Conservation (phyloP, 2,329 filamentous ascomycete genomes). For the Neocucurbitaria cava region DNA sequence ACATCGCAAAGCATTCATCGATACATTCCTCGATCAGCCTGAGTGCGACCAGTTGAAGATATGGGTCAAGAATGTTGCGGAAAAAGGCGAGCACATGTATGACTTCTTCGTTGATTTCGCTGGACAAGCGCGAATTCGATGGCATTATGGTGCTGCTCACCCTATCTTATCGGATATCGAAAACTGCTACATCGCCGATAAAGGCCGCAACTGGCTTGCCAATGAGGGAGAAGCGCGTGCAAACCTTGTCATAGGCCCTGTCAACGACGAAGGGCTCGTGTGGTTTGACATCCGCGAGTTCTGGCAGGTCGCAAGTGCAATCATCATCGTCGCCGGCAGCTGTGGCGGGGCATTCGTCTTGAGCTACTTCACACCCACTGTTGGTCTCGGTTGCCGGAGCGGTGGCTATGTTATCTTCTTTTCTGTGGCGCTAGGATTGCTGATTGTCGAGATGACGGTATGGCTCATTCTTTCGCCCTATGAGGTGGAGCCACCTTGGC, state of each 20-base stretch:
- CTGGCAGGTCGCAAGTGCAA: conserved; percentile 50
- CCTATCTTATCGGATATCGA: conserved; percentile 54
- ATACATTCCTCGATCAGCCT: conserved; percentile 30
- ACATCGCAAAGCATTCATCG: conserved; percentile 37
- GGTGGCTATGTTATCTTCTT: conserved; percentile 56
- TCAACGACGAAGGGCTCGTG: conserved; percentile 45
- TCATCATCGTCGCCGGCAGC: conserved; percentile 47
- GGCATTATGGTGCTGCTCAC: conserved; percentile 53
- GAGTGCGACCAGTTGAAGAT: conserved; percentile 28
- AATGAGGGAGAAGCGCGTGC: conserved; percentile 42
- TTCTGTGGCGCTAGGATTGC: conserved; percentile 36
- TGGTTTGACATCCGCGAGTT: conserved; percentile 55
- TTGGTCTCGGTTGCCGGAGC: conserved; percentile 52
- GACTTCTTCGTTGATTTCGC: conserved; percentile 52
- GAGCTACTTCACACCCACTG: conserved; percentile 55
- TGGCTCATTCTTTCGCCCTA: conserved; percentile 41
- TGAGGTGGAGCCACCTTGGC: conserved; percentile 19
- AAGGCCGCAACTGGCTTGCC: conserved; percentile 50
- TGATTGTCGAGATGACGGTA: conserved; percentile 49
- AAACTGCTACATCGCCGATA: conserved; percentile 46
- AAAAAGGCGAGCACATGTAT: conserved; percentile 28
- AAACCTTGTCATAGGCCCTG: conserved; percentile 44
- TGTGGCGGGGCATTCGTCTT: conserved; percentile 51
- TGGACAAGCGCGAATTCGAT: conserved; percentile 41
- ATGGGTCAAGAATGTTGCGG: conserved; percentile 34